Conservation (phyloP, 306 rosid genomes). For the Hylodesmum podocarpum region DNA sequence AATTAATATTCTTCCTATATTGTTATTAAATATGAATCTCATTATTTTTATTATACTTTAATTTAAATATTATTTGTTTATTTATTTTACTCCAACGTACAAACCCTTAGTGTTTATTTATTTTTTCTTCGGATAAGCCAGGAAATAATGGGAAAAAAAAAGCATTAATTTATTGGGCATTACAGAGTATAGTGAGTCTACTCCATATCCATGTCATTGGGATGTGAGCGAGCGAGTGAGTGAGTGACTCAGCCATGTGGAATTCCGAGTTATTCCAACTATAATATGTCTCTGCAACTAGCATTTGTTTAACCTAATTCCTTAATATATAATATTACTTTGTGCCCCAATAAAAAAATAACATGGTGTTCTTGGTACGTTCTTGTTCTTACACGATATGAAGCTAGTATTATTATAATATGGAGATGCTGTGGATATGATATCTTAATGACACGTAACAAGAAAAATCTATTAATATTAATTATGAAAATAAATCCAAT, state of each 20-base stretch:
- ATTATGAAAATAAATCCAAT: neutral
- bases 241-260: neutral
- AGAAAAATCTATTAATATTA: neutral
- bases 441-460: neutral
- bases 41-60: too few species aligned
- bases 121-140: too few species aligned
- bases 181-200: neutral
- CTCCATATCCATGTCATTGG: neutral
- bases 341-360: neutral
- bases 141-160: neutral
- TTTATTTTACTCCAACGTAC: too few species aligned
- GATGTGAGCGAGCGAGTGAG: neutral
- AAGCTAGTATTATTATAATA: neutral
- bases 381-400: neutral
- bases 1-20: too few species aligned
- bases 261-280: neutral
- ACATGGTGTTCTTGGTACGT: neutral
- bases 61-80: too few species aligned
- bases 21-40: too few species aligned
- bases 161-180: neutral
- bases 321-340: neutral
- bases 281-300: neutral
- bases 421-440: neutral
- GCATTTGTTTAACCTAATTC: neutral
- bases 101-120: too few species aligned